Evolutionary conservation across 1,284 basidiomycete genomes (phyloP).

Genomic region (Agroathelia rolfsii): DNA sequence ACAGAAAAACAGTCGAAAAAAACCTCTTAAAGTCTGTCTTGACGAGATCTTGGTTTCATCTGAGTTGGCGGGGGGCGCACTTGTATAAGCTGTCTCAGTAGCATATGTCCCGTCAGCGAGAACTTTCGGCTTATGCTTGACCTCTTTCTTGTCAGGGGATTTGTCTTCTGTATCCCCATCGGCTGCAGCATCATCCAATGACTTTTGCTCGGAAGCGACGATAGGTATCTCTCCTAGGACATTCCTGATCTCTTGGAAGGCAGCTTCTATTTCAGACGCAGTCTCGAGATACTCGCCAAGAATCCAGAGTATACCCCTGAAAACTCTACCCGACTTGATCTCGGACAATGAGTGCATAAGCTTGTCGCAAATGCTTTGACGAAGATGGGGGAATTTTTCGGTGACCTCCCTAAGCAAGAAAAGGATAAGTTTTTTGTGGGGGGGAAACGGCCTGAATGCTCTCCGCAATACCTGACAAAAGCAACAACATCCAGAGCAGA

Average conservation of each 20-base stretch:
- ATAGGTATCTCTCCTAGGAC: conserved; percentile 96
- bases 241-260: conserved; percentile 78
- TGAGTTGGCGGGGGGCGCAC: conserved; percentile 53
- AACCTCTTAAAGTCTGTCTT: conserved; percentile 85
- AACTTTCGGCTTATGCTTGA: conserved; percentile 49
- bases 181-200: conserved; percentile 67
- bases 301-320: conserved; percentile 96
- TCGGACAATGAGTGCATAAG: conserved; percentile 78
- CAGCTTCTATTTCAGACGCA: conserved; percentile 54
- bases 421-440: no score
- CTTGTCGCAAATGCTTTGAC: conserved; percentile 79
- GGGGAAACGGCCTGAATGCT: no score
- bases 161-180: conserved; percentile 35
- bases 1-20: conserved; percentile 4
- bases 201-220: conserved; percentile 77
- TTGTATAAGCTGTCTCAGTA: conserved; percentile 88
- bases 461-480: conserved; percentile 83
- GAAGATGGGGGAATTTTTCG: conserved; percentile 92
- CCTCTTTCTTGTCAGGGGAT: conserved; percentile 30
- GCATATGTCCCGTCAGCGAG: conserved; percentile 97
- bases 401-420: conserved; percentile 70
- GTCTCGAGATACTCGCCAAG: conserved; percentile 88
- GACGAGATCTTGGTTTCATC: conserved; percentile 79
- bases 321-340: conserved; percentile 97
- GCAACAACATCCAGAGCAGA: conserved; percentile 93